Conservation (phyloP, 192 early-diverging fungal genomes). For the Coemansia sp. region DNA sequence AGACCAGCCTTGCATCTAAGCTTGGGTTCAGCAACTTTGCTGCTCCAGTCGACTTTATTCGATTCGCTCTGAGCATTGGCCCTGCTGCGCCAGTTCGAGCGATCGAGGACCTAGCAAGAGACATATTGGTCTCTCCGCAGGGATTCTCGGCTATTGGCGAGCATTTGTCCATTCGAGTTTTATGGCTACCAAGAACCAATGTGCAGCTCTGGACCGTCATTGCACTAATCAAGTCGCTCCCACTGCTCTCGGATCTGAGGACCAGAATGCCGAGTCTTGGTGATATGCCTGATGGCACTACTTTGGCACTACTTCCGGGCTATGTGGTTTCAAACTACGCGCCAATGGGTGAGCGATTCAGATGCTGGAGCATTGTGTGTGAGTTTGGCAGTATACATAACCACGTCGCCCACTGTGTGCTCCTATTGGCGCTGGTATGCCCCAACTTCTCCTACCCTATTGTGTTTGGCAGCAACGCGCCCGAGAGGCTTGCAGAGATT, state of each 20-base stretch:
- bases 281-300: not conserved
- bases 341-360: not conserved
- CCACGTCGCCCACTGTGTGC: not conserved
- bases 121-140: no score
- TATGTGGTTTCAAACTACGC: not conserved
- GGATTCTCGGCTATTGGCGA: not conserved
- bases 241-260: not conserved
- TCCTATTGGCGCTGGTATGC: not conserved
- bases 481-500: no score
- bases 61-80: not conserved
- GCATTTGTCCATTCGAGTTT: not conserved
- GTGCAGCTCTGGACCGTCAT: not conserved
- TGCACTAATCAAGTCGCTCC: not conserved
- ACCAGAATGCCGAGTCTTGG: not conserved
- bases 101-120: no score
- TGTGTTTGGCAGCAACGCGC: no score
- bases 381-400: no score
- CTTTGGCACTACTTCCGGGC: not conserved
- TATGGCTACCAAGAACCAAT: not conserved
- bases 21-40: not conserved
- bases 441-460: not conserved
- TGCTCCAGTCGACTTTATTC: not conserved
- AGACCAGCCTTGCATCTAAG: not conserved
- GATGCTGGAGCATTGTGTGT: not conserved
- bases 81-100: not conserved